Evolutionary conservation across 345 rosid species (phyloP), one percentile per base, ranked within the genome.

Genomic region (Bruguiera sexangula): DNA sequence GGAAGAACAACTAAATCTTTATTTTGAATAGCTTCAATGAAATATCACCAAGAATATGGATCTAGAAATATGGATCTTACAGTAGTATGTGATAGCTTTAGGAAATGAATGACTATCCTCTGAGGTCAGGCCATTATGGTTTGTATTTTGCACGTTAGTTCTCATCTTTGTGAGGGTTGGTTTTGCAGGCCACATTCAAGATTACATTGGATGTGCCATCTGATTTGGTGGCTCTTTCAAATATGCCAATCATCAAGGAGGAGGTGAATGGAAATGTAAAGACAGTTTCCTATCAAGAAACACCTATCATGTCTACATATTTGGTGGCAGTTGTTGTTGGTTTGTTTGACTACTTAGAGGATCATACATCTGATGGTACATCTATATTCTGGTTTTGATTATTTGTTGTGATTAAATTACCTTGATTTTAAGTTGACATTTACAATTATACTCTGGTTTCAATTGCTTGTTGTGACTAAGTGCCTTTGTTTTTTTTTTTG

Each of bases 221-320:
- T 54, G 96, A 92, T 30, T 72, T 92, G 62, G 90, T 95, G 62
- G 89, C 99, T 61, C 92, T 95, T 58, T 92, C 99, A 51, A 95
- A 95, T 78, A 95, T 92, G 99, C 96, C 96, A 5, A 73, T 86
- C 9, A 6, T 55, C 19, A 89, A 86, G 60, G 96, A 88, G 84
- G 86, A 87, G 79, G 87, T 86, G 65, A 75, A 87, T 74, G 99
- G 96, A 27, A 66, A 69, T 61, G 9, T 80, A 52, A 95, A 92
- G 83, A 76, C 84, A 10, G 86, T 95, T 69, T 83, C 80, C 5
- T 92, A 87, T 73, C 86, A 92, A 73, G 97, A 95, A 75, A 81
- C 99, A 1, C 97, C 99, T 22, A 83, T 88, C 60, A 95, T 95
- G 97, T 95, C 99, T 21, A 95, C 97, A 6, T 95, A 95, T 84